Evolutionary conservation across 768 basidiomycete genomes (phyloP).

Genomic region (Mycena chlorophos): DNA sequence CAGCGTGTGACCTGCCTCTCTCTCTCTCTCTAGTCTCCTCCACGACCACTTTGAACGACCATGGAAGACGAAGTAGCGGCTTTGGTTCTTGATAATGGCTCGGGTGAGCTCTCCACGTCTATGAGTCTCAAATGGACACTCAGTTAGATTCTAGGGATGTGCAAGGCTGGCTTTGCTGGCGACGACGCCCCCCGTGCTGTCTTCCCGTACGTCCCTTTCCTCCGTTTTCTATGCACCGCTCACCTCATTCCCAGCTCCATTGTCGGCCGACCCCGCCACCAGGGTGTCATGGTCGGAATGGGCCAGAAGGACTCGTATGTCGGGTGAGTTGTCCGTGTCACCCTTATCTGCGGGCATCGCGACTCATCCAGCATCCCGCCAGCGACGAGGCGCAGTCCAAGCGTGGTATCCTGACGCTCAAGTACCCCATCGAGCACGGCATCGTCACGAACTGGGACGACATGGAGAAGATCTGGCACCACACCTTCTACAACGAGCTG

Average conservation of each 20-base stretch:
- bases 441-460: conserved; percentile 99
- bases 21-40: conserved; percentile 2
- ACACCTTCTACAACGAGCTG: conserved; percentile 95
- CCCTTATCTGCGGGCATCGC: conserved; percentile 15
- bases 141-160: too few relatives aligned
- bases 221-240: conserved; percentile 3
- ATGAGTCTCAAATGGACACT: too few relatives aligned
- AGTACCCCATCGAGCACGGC: conserved; percentile 93
- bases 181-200: conserved; percentile 92
- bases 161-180: conserved; percentile 94
- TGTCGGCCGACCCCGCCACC: conserved; percentile 92
- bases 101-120: too few relatives aligned
- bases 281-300: conserved; percentile 97
- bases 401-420: conserved; percentile 90
- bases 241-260: conserved; percentile 60
- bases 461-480: conserved; percentile 99
- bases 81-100: conserved; percentile 86
- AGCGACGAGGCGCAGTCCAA: conserved; percentile 93
- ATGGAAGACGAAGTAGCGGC: conserved; percentile 62
- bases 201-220: conserved; percentile 75
- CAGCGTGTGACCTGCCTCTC: neutral
- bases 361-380: conserved; percentile 8
- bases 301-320: conserved; percentile 96
- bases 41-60: conserved; percentile 16
- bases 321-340: conserved; percentile 55